These are phyloP conservation scores for Miscanthus lutarioriparius DNA, from an alignment of 176 grass and related monocot genomes.

Conservation along the genomic window DNA sequence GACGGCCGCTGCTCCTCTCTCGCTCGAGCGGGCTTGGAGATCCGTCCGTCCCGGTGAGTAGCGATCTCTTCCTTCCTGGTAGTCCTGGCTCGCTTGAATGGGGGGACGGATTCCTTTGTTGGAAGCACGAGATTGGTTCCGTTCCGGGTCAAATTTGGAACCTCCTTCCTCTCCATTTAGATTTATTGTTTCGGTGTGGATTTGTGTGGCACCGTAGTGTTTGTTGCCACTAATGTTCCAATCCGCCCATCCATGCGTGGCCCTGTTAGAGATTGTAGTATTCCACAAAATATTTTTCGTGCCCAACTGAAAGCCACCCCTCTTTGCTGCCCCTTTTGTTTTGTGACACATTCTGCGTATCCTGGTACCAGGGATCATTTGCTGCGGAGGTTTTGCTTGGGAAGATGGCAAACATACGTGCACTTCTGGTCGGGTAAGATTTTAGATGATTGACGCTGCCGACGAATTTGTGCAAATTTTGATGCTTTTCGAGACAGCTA, in stretches of 20 bases:
- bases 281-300: neutral
- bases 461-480: neutral
- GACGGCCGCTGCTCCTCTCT: neutral
- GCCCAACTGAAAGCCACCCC: neutral
- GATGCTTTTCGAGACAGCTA: neutral
- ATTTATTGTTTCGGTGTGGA: neutral
- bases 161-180: too few species aligned
- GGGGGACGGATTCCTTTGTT: neutral
- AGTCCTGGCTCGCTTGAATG: neutral
- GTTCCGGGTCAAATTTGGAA: neutral
- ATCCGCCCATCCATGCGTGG: neutral
- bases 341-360: constrained; percentile 4
- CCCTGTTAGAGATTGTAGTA: neutral
- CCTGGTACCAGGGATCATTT: constrained; percentile 6
- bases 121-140: neutral
- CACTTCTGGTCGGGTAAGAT: constrained; percentile 46
- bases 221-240: neutral
- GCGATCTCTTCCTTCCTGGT: neutral
- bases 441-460: neutral
- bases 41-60: neutral
- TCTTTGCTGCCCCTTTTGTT: neutral
- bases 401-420: constrained; percentile 47
- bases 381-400: neutral
- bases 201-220: neutral
- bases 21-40: neutral